phyloP scores from a whole-genome alignment of 2,329 filamentous ascomycete genomes.

The Talaromyces islandicus region DNA sequence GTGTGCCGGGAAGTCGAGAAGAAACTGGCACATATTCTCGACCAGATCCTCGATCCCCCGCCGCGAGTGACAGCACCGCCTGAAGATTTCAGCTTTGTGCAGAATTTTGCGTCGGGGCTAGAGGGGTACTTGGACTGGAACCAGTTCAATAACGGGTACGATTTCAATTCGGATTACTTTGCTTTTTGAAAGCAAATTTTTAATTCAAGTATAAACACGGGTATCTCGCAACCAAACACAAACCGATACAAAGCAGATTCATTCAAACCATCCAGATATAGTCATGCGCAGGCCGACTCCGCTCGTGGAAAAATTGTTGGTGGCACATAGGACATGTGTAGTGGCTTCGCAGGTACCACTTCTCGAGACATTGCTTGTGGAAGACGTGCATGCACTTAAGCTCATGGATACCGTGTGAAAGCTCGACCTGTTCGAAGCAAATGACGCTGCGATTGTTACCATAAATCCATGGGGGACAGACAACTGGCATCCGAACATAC shows the following conservation, averaged over 20 bases:
- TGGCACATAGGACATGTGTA: slow-evolving; percentile 35
- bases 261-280: slow-evolving; percentile 32
- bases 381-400: slow-evolving; percentile 35
- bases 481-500: slow-evolving; percentile 14
- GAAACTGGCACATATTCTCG: slow-evolving; percentile 29
- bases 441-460: slow-evolving; percentile 22
- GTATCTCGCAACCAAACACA: neutral
- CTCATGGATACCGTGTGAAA: slow-evolving; percentile 30
- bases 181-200: slow-evolving; percentile 1
- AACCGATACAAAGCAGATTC: neutral
- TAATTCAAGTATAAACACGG: neutral
- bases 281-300: slow-evolving; percentile 19
- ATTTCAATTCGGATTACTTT: slow-evolving; percentile 23
- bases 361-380: slow-evolving; percentile 34
- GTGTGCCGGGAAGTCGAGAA: slow-evolving; percentile 31
- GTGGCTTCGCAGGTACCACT: slow-evolving; percentile 34
- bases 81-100: slow-evolving; percentile 17
- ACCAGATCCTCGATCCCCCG: slow-evolving; percentile 29
- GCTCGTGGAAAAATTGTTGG: slow-evolving; percentile 27
- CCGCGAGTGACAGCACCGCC: slow-evolving; percentile 17
- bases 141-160: slow-evolving; percentile 24
- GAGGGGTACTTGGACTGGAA: slow-evolving; percentile 29
- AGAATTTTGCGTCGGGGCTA: slow-evolving; percentile 25
- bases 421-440: slow-evolving; percentile 32
- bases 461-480: neutral